These are phyloP conservation scores for Pseudogymnoascus sp. DNA, from an alignment of 2,329 filamentous ascomycete species.

Conservation along the genomic window DNA sequence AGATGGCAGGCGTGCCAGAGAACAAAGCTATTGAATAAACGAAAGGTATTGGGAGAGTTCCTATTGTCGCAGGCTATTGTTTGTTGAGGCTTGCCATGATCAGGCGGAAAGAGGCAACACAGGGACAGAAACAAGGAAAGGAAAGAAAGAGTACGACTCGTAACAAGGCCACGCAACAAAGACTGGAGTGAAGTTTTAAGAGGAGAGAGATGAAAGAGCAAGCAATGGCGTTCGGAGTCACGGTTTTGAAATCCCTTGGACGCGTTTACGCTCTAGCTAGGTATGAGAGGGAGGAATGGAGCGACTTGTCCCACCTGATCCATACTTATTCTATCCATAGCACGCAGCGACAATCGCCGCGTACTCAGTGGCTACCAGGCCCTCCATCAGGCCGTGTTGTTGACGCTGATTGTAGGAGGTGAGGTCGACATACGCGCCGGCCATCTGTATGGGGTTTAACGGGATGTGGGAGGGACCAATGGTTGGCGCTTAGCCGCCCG, in stretches of 20 bases:
- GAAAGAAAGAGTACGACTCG: not conserved
- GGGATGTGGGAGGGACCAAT: not conserved
- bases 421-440: conserved; percentile 4
- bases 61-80: conserved; percentile 7
- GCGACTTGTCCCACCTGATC: not conserved
- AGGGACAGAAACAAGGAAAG: not conserved
- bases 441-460: conserved; percentile 2
- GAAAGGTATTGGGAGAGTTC: not conserved
- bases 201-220: conserved; percentile 4
- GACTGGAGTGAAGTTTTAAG: not conserved
- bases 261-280: conserved; percentile 5
- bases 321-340: conserved; percentile 6
- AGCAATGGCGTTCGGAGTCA: not conserved
- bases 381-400: not conserved
- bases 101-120: not conserved
- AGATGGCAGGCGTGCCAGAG: not conserved
- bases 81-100: not conserved
- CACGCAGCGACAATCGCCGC: conserved; percentile 1
- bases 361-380: not conserved
- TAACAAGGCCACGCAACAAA: conserved; percentile 5
- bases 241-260: not conserved
- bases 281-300: not conserved
- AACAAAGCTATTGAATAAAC: conserved; percentile 6
- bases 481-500: conserved; percentile 5
- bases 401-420: conserved; percentile 4